phyloP scores from a whole-genome alignment of 2,329 filamentous ascomycete species.

The Aspergillus viridinutans region DNA sequence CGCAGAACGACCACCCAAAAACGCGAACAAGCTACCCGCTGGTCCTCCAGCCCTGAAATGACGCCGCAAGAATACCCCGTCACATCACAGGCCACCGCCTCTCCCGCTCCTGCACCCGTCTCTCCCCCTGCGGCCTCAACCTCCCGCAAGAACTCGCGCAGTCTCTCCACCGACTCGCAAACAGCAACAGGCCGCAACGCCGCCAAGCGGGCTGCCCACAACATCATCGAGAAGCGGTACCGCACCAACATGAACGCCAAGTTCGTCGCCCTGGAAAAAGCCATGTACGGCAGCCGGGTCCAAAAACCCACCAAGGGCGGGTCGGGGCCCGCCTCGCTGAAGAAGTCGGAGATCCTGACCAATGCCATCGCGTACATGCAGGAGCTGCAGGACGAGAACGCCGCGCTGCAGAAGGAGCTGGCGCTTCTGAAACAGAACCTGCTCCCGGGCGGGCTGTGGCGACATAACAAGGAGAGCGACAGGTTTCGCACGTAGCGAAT shows the following conservation, averaged over 20 bases:
- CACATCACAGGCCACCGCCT: conserved; percentile 9
- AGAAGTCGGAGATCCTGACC: conserved; percentile 36
- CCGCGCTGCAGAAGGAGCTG: conserved; percentile 30
- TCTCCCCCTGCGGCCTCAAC: conserved; percentile 4
- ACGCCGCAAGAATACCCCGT: conserved; percentile 19
- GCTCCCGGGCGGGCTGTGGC: conserved; percentile 22
- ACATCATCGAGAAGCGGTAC: conserved; percentile 41
- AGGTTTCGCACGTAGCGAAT: conserved; percentile 12
- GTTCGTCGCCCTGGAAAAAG: conserved; percentile 37
- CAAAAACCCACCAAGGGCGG: conserved; percentile 23
- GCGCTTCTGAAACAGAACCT: conserved; percentile 26
- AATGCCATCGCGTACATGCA: conserved; percentile 37
- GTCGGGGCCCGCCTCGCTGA: conserved; percentile 25
- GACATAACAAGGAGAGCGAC: conserved; percentile 12
- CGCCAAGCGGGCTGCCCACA: conserved; percentile 39
- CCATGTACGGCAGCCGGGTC: conserved; percentile 24
- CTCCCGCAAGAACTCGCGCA: conserved; percentile 22
- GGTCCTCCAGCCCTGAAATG: conserved; percentile 29
- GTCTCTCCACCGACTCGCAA: conserved; percentile 23
- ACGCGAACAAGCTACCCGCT: conserved; percentile 10
- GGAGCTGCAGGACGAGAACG: conserved; percentile 32
- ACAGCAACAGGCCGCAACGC: conserved; percentile 28
- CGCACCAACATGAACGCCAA: conserved; percentile 43
- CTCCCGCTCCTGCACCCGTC: conserved; percentile 6
- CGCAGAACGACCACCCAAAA: conserved; percentile 6